phyloP scores from a whole-genome alignment of 805 yeast genomes.

The Kuraishia cidri region DNA sequence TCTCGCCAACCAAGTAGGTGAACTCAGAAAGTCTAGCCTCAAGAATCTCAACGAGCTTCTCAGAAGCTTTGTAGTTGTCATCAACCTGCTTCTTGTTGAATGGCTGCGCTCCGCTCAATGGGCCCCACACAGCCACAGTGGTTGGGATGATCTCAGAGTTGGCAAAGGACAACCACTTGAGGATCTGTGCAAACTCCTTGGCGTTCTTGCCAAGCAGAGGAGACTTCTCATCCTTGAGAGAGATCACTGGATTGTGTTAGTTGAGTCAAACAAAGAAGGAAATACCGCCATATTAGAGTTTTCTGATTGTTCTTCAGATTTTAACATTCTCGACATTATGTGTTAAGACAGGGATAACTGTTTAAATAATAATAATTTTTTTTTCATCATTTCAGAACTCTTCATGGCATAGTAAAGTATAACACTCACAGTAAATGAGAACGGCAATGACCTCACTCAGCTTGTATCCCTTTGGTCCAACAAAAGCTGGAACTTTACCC shows the following conservation, averaged over 20 bases:
- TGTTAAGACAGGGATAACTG: conserved; percentile 86
- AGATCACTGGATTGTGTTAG: conserved; percentile 32
- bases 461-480: conserved; percentile 66
- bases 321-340: conserved; percentile 30
- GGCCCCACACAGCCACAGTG: conserved; percentile 42
- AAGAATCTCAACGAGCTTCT: conserved; percentile 7
- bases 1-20: conserved; percentile 40
- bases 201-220: conserved; percentile 45
- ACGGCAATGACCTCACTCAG: conserved; percentile 64
- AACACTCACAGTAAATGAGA: conserved; percentile 29
- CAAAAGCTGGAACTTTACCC: conserved; percentile 56
- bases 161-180: conserved; percentile 73
- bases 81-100: conserved; percentile 62
- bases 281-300: conserved; percentile 5
- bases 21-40: conserved; percentile 28
- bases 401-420: conserved; percentile 1
- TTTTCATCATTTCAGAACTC: conserved; percentile 43
- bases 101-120: conserved; percentile 56
- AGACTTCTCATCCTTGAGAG: conserved; percentile 1
- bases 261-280: conserved; percentile 24
- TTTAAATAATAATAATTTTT: conserved; percentile 32
- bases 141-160: conserved; percentile 55
- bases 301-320: conserved; percentile 1
- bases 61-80: conserved; percentile 7
- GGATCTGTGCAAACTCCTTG: conserved; percentile 53